These are phyloP conservation scores for Lepiota subincarnata DNA, from an alignment of 768 basidiomycete species.

Conservation along the genomic window DNA sequence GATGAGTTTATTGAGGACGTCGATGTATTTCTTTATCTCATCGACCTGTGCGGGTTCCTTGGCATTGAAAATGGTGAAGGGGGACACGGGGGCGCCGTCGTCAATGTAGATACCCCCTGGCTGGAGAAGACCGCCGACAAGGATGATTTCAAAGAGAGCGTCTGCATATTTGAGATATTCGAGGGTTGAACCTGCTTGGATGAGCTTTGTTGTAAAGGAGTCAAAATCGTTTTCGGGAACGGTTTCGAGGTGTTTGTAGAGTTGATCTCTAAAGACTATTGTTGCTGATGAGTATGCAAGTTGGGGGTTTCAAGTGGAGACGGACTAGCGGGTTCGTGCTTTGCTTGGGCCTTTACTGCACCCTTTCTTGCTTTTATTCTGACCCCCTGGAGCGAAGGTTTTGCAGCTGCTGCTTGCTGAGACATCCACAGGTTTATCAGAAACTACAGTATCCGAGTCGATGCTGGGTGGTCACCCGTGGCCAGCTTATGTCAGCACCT, in stretches of 20 bases:
- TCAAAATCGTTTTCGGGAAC: conserved; percentile 81
- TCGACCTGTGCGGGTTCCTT: conserved; percentile 74
- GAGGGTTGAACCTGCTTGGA: conserved; percentile 88
- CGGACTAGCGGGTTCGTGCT: conserved; percentile 82
- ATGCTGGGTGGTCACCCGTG: background rate
- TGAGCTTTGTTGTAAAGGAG: conserved; percentile 73
- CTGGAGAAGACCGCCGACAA: conserved; percentile 94
- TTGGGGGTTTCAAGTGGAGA: conserved; percentile 5
- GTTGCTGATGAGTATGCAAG: conserved; percentile 1
- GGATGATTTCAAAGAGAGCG: conserved; percentile 90
- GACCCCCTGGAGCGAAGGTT: conserved; percentile 91
- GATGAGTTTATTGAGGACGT: conserved; percentile 94
- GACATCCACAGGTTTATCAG: conserved; percentile 70
- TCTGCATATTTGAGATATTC: conserved; percentile 98
- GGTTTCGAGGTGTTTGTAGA: conserved; percentile 87
- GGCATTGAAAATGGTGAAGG: conserved; percentile 85
- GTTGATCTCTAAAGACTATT: conserved; percentile 96
- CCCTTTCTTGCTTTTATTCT: conserved; percentile 92
- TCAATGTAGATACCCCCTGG: conserved; percentile 92
- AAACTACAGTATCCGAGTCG: background rate
- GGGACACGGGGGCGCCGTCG: conserved; percentile 77
- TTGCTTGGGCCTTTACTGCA: conserved; percentile 87
- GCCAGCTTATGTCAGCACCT: conserved; percentile 9
- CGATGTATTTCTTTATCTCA: conserved; percentile 90
- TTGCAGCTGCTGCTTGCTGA: conserved; percentile 78